Percentiles rank a stretch among this genome's conserved stretches.
Evolutionary conservation across 2,329 filamentous ascomycete genomes (phyloP).

Genomic region (Aureobasidium sp.): DNA sequence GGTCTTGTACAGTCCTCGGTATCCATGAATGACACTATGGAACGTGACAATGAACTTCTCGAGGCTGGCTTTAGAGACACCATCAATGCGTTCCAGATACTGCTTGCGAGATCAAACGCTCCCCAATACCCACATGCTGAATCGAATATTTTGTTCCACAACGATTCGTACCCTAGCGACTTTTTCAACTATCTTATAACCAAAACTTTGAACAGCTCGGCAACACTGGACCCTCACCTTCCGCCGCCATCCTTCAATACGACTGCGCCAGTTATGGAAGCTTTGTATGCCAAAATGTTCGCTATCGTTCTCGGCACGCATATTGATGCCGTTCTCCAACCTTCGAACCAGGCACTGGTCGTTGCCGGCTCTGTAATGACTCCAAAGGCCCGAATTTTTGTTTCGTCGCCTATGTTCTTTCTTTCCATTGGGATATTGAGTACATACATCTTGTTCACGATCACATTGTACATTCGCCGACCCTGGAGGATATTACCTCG

Average conservation of each 20-base stretch:
- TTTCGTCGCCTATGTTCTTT: constrained; percentile 40
- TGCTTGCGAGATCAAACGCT: neutral
- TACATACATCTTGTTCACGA: constrained; percentile 37
- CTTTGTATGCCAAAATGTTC: constrained; percentile 33
- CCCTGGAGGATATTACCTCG: constrained; percentile 40
- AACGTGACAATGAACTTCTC: neutral
- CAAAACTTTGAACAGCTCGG: constrained; percentile 22
- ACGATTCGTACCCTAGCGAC: constrained; percentile 36
- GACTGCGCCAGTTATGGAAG: constrained; percentile 20
- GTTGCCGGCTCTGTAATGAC: constrained; percentile 18
- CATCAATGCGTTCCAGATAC: neutral
- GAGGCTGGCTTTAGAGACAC: neutral
- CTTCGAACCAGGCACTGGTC: rapidly evolving
- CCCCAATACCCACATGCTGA: neutral
- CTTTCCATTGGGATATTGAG: constrained; percentile 38
- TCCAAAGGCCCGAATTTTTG: constrained; percentile 39
- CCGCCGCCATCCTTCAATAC: constrained; percentile 28
- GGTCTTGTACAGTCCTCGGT: neutral
- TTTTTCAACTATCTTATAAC: constrained; percentile 43
- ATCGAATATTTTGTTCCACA: too few relatives aligned
- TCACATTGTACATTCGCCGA: constrained; percentile 35
- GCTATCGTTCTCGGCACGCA: constrained; percentile 39
- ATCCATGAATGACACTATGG: neutral
- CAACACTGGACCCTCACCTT: constrained; percentile 29
- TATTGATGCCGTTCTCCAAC: constrained; percentile 30